Base-by-base conservation (phyloP, 2,329 filamentous ascomycete genomes). In the Penicillium sp. region DNA sequence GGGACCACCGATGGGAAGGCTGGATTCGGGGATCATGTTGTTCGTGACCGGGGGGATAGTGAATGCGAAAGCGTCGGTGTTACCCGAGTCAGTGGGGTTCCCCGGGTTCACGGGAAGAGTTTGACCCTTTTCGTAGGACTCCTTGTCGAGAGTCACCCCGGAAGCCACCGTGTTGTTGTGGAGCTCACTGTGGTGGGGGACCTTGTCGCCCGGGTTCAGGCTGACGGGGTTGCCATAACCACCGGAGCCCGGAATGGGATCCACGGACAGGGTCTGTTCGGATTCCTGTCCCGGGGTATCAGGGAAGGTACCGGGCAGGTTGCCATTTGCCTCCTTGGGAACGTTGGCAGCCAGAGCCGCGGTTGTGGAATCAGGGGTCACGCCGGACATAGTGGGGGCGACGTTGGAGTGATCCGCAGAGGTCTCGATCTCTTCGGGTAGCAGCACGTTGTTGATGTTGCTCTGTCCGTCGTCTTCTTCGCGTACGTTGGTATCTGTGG, bases 401-500 rank as follows among this genome's bases (percentile, higher is more conserved):
- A 60, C 40, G 39, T 45, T 29, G 29, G 36, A 38, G 43, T 51
- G 40, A 45, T 42, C 44, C 38, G 38, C 38, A 40, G 32, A 34
- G 18, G 48, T 38, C 45, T 74, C 74, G 65, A 96, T 88, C 69
- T 90, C 83, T 59, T 91, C 84, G 54, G 88, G 85, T 39, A 84
- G 83, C 53, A 99, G 83, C 60, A 97, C 86, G 84, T 97, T 97
- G 83, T 97, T 97, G 67, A 92, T 81, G 82, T 93, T 96, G 67
- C 89, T 88, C 67, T 86, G 81, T 61, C 83, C 82, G 80, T 97
- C 93, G 68, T 85, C 84, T 77, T 97, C 92, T 76, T 88, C 87
- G 55, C 89, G 89, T 40, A 87, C 88, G 55, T 86, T 85, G 66
- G 87, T 85, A 75, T 97, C 92, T 72, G 87, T 89, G 47, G 86